Evolutionary conservation across 2,329 filamentous ascomycete species (phyloP), one percentile per base, ranked within the genome.

Genomic region (Aspergillus sp.): DNA sequence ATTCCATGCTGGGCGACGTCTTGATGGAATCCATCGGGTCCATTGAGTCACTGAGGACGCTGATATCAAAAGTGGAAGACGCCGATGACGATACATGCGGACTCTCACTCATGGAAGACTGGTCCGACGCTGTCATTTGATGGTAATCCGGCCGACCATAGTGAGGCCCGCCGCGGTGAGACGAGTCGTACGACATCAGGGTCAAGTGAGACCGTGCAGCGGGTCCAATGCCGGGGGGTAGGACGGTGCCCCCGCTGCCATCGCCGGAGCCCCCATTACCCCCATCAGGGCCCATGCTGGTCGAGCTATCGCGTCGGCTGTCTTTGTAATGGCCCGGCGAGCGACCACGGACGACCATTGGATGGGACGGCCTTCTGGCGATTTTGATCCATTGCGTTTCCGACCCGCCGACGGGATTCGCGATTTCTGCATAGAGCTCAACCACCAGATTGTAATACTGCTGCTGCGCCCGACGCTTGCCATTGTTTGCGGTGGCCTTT

Each of bases 401-500:
- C 60, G 66, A 53, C 52, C 72, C 60, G 72, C 65, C 60, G 11
- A 60, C 50, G 6, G 62, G 56, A 33, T 63, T 66, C 2, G 83
- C 79, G 7, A 90, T 75, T 58, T 92, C 85, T 7, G 82, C 89
- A 71, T 84, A 90, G 1, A 95, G 82, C 67, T 95, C 90, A 3
- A 95, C 86, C 43, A 95, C 83, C n/a, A 96, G 79, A 63, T 94
- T 89, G 65, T 95, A 96, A 70, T 91, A 95, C 63, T 96, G 92
- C 66, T 96, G 91, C 16, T 91, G 90, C 1, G 91, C 91, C 51
- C 92, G 81, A 60, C 92, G 82, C 70, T 95, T 95, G 44, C 91
- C 91, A 60, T 96, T 96, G 74, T 96, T 96, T 20, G 90, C 90
- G 0, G 91, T 96, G 1, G 92, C 91, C 59, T 90, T 89, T 70